Evolutionary conservation across 2,329 filamentous ascomycete species (phyloP), one percentile per base, ranked within the genome.

Genomic region (Hymenoscyphus fructigenus): DNA sequence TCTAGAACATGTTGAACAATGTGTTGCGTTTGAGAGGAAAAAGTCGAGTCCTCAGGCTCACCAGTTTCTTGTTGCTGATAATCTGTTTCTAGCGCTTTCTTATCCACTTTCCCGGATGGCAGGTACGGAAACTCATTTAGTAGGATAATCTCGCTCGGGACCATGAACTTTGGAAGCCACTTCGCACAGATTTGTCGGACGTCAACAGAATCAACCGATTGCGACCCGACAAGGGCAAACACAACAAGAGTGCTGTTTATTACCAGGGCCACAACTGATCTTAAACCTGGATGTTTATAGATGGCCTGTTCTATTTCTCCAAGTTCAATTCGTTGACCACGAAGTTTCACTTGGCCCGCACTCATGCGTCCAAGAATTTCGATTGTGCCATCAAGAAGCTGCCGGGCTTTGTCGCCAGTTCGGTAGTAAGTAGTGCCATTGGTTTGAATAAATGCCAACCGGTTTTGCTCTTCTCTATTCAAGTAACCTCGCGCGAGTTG

Each of bases 91-190:
- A 97, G 78, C 14, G 76, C 77, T 70, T 87, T 89, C 60, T 87
- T 87, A 72, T 97, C 90, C 15, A 93, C 83, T 73, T 97, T 97
- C 0, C 93, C 93, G 0, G 92, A 96, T 2, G 92, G 82, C 23
- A 97, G 79, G 61, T 89, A 87, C 0, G 92, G 92, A 63, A 97
- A 88, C 9, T 83, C 79, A 0, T 81, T 69, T 67, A 90, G 78
- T 1, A 90, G 72, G 0, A 92, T 76, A 28, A 96, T 79, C 66
- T 96, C 90, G 3, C 85, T 84, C 0, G 93, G 93, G 1, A 96
- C 78, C 93, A 97, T 97, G 74, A 89, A 95, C 3, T 82, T 81
- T 0, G 93, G 92, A 1, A 97, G 81, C 91, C 92, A 96, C 60
- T 83, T 81, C 60, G 82, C 83, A 76, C 92, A 96, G 4, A 81